Percentiles rank a stretch among this genome's conserved stretches.
These are phyloP conservation scores for Herpetospermum pedunculosum DNA, from an alignment of 306 rosid species.

Conservation along the genomic window DNA sequence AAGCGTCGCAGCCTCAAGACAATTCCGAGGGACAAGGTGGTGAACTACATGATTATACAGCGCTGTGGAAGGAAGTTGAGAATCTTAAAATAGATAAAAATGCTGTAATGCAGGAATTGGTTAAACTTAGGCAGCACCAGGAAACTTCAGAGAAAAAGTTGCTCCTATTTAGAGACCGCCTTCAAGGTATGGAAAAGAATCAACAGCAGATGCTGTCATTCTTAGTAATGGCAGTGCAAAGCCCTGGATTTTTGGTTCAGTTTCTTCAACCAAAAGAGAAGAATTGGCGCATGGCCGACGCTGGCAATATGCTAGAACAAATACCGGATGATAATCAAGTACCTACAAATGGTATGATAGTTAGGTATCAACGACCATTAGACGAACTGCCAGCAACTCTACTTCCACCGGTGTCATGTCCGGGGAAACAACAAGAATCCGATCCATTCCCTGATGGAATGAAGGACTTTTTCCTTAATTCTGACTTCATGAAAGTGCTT, in stretches of 20 bases:
- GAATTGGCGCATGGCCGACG: slow-evolving; percentile 58
- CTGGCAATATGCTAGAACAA: slow-evolving; percentile 36
- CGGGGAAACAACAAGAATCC: slow-evolving; percentile 26
- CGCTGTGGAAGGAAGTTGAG: slow-evolving; percentile 75
- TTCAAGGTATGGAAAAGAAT: slow-evolving; percentile 84
- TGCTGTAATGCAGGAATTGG: slow-evolving; percentile 64
- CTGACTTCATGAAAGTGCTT: slow-evolving; percentile 67
- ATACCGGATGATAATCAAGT: slow-evolving; percentile 21
- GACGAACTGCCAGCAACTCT: slow-evolving; percentile 28
- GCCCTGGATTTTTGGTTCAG: slow-evolving; percentile 70
- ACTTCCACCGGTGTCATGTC: slow-evolving; percentile 18
- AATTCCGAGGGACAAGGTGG: slow-evolving; percentile 19
- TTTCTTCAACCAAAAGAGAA: slow-evolving; percentile 72
- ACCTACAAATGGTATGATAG: slow-evolving; percentile 45
- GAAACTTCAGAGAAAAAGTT: slow-evolving; percentile 55
- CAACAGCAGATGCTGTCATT: slow-evolving; percentile 95
- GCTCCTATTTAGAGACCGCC: slow-evolving; percentile 48
- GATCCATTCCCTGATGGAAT: slow-evolving; percentile 34
- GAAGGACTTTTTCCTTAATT: slow-evolving; percentile 46
- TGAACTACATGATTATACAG: slow-evolving; percentile 18
- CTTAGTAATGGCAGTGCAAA: slow-evolving; percentile 90
- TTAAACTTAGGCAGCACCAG: slow-evolving; percentile 68
- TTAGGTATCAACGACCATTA: slow-evolving; percentile 53
- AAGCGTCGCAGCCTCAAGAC: slow-evolving; percentile 26
- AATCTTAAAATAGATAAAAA: slow-evolving; percentile 61